Conservation (phyloP, 2,329 filamentous ascomycete species). For the Bimuria novae-zelandiae region DNA sequence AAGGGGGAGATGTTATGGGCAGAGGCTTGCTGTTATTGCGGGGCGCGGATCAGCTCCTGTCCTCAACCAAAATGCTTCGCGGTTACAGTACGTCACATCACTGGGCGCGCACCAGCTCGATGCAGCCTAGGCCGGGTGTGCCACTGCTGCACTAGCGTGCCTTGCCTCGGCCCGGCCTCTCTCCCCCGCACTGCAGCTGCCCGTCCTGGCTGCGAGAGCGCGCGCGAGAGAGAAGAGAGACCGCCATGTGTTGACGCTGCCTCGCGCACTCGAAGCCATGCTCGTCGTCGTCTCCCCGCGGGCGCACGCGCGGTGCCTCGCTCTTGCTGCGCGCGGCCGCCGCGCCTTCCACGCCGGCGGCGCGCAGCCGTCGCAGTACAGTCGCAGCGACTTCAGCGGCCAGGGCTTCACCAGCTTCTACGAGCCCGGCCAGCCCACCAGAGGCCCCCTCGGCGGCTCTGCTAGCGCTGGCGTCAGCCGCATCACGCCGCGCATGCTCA, state of each 20-base stretch:
- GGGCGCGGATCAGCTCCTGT: no score
- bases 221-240: no score
- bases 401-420: slow-evolving; percentile 67
- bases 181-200: no score
- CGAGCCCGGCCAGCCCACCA: slow-evolving; percentile 64
- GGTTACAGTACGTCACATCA: no score
- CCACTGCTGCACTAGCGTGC: no score
- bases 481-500: slow-evolving; percentile 70
- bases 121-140: no score
- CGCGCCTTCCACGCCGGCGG: slow-evolving; percentile 43
- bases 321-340: slow-evolving; percentile 37
- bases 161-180: no score
- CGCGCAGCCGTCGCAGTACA: slow-evolving; percentile 53
- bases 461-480: slow-evolving; percentile 61
- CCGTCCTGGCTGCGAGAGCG: no score
- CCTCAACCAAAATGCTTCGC: no score
- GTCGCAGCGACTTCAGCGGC: slow-evolving; percentile 65
- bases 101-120: no score
- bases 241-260: slow-evolving; percentile 5
- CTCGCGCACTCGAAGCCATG: slow-evolving; percentile 22
- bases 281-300: slow-evolving; percentile 43
- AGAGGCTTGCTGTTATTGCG: no score
- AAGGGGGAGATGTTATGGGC: no score
- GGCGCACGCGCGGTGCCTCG: slow-evolving; percentile 48
- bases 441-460: slow-evolving; percentile 65